Evolutionary conservation across 306 rosid species (phyloP).

Genomic region (Dryas alaskensis): DNA sequence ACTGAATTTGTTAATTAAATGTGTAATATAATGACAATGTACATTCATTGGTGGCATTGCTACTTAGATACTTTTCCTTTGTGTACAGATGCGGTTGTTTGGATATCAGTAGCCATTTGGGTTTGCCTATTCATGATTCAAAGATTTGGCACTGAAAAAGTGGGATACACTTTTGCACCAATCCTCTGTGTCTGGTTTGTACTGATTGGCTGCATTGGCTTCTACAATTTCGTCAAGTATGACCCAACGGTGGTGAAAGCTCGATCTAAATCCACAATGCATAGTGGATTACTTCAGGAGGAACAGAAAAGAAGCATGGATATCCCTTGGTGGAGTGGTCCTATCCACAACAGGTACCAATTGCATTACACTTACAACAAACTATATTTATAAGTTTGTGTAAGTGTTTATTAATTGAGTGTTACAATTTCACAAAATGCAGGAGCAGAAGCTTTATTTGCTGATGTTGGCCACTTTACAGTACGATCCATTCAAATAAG

Average conservation of each 20-base stretch:
- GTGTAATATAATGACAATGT: too few species aligned
- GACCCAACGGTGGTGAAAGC: conserved; percentile 66
- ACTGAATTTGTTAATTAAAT: too few species aligned
- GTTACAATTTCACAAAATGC: not conserved
- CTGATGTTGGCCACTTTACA: conserved; percentile 86
- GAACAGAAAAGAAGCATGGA: conserved; percentile 73
- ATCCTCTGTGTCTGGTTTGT: conserved; percentile 69
- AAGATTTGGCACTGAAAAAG: conserved; percentile 82
- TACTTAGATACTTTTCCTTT: not conserved
- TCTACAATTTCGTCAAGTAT: conserved; percentile 57
- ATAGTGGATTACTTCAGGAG: conserved; percentile 56
- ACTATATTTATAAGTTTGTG: too few species aligned
- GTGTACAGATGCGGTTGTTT: conserved; percentile 45
- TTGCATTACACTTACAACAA: too few species aligned
- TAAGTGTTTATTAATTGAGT: too few species aligned
- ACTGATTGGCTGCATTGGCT: conserved; percentile 55
- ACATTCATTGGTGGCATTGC: too few species aligned
- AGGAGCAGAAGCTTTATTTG: conserved; percentile 86
- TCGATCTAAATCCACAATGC: conserved; percentile 49
- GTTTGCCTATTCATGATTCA: conserved; percentile 55
- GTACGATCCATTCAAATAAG: conserved; percentile 68
- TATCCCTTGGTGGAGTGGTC: conserved; percentile 82
- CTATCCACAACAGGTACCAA: conserved; percentile 52
- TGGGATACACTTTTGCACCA: conserved; percentile 78
- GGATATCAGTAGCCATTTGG: conserved; percentile 58